Evolutionary conservation across 2,329 filamentous ascomycete species (phyloP).

Genomic region (Aspergillus sp.): DNA sequence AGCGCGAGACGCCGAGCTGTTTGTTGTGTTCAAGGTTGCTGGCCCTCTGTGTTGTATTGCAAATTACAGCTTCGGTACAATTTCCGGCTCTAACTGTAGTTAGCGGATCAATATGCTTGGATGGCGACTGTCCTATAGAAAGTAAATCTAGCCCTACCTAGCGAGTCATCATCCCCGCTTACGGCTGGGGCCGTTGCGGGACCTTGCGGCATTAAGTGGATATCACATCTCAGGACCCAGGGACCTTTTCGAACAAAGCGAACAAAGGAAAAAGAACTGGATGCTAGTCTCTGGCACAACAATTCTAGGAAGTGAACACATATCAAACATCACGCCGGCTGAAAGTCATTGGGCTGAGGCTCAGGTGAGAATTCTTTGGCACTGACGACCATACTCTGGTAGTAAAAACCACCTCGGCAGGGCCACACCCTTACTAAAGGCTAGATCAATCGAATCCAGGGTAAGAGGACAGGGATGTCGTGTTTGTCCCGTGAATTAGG

Average conservation of each 20-base stretch:
- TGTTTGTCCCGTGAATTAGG: neutral
- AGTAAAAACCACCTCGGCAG: neutral
- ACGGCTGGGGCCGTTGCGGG: neutral
- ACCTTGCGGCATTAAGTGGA: neutral
- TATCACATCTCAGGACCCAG: neutral
- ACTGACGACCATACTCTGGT: neutral
- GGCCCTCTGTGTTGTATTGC: neutral
- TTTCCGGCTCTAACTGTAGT: neutral
- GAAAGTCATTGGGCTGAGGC: neutral
- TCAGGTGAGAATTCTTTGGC: neutral
- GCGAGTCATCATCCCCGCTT: neutral
- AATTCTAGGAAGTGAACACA: neutral
- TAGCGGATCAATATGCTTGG: neutral
- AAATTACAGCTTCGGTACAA: neutral
- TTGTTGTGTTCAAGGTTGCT: neutral
- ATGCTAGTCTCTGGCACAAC: neutral
- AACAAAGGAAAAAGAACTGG: neutral
- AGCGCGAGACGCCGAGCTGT: neutral
- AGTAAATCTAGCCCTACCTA: too few species aligned
- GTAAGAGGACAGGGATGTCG: neutral
- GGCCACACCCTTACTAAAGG: neutral
- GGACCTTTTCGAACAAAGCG: neutral
- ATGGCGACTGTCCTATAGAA: too few species aligned
- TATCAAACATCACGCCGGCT: neutral
- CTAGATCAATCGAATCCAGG: too few species aligned